Conservation (phyloP, 1,139 yeast genomes). For the Magnusiomyces suaveolens region DNA sequence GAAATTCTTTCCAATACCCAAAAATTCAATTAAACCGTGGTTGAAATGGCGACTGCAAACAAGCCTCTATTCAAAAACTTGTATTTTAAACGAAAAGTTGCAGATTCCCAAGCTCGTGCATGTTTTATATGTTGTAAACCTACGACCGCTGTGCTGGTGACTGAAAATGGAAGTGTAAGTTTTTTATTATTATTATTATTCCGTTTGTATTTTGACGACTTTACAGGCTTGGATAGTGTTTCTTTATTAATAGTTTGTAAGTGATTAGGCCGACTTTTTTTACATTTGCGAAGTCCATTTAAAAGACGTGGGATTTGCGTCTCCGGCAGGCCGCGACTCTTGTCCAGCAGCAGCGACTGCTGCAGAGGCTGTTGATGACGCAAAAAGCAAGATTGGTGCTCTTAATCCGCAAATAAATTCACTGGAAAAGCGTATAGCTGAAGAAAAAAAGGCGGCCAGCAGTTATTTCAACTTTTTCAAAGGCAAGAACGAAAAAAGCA, state of each 20-base stretch:
- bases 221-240: no score
- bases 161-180: slow-evolving; percentile 33
- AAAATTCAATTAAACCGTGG: no score
- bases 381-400: slow-evolving; percentile 35
- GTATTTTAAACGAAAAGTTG: slow-evolving; percentile 50
- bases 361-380: slow-evolving; percentile 36
- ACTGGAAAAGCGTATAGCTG: slow-evolving; percentile 20
- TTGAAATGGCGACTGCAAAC: neutral
- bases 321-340: slow-evolving; percentile 38
- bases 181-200: neutral
- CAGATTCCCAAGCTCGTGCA: slow-evolving; percentile 45
- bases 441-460: slow-evolving; percentile 10
- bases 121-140: slow-evolving; percentile 65
- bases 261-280: slow-evolving; percentile 47
- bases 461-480: slow-evolving; percentile 6
- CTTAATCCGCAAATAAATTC: slow-evolving; percentile 38
- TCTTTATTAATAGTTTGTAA: neutral
- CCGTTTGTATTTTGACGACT: neutral
- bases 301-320: slow-evolving; percentile 52
- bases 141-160: slow-evolving; percentile 49
- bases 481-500: slow-evolving; percentile 10
- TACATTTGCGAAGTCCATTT: slow-evolving; percentile 61
- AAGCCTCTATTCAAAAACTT: slow-evolving; percentile 38
- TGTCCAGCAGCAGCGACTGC: neutral
- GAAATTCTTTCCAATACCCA: no score